These are phyloP conservation scores for Cajanus cajan DNA, from an alignment of 306 rosid genomes.

Conservation along the genomic window DNA sequence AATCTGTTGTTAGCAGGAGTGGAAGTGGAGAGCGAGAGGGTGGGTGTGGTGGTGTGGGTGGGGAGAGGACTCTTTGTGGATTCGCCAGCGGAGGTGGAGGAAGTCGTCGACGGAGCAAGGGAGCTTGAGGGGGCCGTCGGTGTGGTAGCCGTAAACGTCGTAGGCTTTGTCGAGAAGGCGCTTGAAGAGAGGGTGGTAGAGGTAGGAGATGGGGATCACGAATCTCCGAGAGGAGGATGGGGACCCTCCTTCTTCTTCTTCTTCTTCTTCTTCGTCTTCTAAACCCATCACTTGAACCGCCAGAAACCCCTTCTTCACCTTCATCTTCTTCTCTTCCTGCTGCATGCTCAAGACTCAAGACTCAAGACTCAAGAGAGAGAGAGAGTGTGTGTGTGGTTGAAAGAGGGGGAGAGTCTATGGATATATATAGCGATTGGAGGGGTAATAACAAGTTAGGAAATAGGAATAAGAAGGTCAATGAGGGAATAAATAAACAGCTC, in stretches of 20 bases:
- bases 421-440: too few relatives aligned
- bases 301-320: conserved; percentile 76
- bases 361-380: too few relatives aligned
- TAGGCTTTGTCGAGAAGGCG: conserved; percentile 58
- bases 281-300: conserved; percentile 56
- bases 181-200: conserved; percentile 68
- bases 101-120: conserved; percentile 75
- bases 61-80: conserved; percentile 48
- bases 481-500: too few relatives aligned
- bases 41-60: conserved; percentile 21
- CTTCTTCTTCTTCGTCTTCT: conserved; percentile 60
- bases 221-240: conserved; percentile 45
- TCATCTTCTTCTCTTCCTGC: conserved; percentile 58
- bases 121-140: conserved; percentile 67
- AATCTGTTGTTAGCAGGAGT: conserved; percentile 46
- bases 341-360: too few relatives aligned
- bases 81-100: conserved; percentile 62
- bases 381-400: too few relatives aligned
- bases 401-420: too few relatives aligned
- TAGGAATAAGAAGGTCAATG: too few relatives aligned
- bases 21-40: conserved; percentile 39
- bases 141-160: conserved; percentile 72
- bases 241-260: conserved; percentile 26
- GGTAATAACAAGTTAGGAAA: too few relatives aligned
- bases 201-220: conserved; percentile 56